Base-by-base conservation (phyloP, 2,329 filamentous ascomycete genomes). In the Lachnellula occidentalis region DNA sequence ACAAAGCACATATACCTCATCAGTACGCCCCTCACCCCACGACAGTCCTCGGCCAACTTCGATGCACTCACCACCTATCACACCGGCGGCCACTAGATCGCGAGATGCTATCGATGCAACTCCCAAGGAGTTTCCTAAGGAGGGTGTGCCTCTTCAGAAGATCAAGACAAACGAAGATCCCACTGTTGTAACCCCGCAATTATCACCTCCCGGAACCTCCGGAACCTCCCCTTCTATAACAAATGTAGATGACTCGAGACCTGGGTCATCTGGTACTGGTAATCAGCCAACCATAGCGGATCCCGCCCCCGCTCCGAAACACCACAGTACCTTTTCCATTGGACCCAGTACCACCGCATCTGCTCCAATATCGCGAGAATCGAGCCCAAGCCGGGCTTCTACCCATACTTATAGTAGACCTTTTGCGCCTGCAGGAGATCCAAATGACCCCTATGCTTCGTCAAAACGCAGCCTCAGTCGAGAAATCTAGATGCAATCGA, bases 21-120 rank as follows among this genome's bases (percentile, higher is more conserved):
- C 85, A 51, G 76, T 76, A 55, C 81, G 78, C 62, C 78, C 80
- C 58, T 91, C 87, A 54, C 85, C 87, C 31, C 79, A 78, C 67
- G 75, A 83, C 41, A 88, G 85, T 60, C 86, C 88, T 57, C 79
- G 81, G 57, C 75, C 81, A 45, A 83, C 85, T 56, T 82, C 87
- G 54, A 81, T 95, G 73, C 88, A 92, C 63, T 95, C 92, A 11
- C 92, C 92, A 61, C 91, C 91, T 42, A 79, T 97, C 50, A 96
- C 92, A 12, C 92, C 92, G 17, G 85, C 90, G 52, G 91, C 85
- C 50, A 92, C 90, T 43, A 75, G 77, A 60, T 82, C 80, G 51
- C 75, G 76, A 62, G 83, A 83, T 67, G 70, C 69, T 54, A 68
- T 67, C 39, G 50, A 36, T 34, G 68, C 70, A 54, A 66, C 62